These are phyloP conservation scores for Fraxinus platypoda DNA, from an alignment of 305 asterid species.

Conservation along the genomic window DNA sequence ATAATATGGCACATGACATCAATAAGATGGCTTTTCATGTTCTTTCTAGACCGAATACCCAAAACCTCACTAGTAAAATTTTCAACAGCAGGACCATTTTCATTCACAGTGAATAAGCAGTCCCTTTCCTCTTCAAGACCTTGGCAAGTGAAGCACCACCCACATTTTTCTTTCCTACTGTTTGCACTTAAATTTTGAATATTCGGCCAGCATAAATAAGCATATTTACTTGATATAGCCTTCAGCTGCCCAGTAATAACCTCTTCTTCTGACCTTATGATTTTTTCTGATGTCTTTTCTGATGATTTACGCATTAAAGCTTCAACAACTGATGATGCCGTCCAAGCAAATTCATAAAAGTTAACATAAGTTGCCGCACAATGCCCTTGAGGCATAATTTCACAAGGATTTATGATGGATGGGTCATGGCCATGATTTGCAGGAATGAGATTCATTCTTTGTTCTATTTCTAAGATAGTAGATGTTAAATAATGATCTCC, in stretches of 20 bases:
- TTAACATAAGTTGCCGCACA: constrained; percentile 48
- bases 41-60: constrained; percentile 41
- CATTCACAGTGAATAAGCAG: constrained; percentile 66
- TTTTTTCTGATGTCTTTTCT: constrained; percentile 43
- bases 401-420: constrained; percentile 21
- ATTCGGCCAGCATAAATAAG: constrained; percentile 72
- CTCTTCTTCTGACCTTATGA: constrained; percentile 54
- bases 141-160: constrained; percentile 88
- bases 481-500: constrained; percentile 29
- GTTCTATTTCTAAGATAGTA: constrained; percentile 24
- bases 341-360: constrained; percentile 66
- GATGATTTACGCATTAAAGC: constrained; percentile 49
- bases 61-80: constrained; percentile 51
- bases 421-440: constrained; percentile 27
- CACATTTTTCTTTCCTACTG: constrained; percentile 74
- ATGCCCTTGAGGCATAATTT: constrained; percentile 31
- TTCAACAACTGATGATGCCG: constrained; percentile 53
- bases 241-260: constrained; percentile 61
- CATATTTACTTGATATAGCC: constrained; percentile 52
- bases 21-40: constrained; percentile 61
- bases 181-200: constrained; percentile 32
- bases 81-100: constrained; percentile 46
- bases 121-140: constrained; percentile 59
- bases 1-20: constrained; percentile 68
- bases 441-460: constrained; percentile 28